phyloP scores from a whole-genome alignment of 768 basidiomycete genomes.

The Leccinum subgranulosum region DNA sequence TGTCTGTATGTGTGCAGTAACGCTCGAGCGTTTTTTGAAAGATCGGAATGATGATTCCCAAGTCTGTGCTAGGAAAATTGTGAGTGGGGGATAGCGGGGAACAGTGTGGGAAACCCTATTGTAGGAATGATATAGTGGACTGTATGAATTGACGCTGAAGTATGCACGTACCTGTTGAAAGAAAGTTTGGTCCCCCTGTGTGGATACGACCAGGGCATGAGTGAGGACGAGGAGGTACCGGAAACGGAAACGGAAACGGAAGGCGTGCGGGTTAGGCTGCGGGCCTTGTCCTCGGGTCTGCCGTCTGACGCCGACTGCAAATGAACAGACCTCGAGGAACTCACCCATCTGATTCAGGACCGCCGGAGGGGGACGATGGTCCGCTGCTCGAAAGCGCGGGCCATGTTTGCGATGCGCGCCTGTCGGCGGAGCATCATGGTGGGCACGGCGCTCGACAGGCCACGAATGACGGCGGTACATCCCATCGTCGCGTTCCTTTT shows the following conservation, averaged over 20 bases:
- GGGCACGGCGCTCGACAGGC: slow-evolving; percentile 72
- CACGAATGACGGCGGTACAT: slow-evolving; percentile 76
- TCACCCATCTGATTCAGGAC: slow-evolving; percentile 82
- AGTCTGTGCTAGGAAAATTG: slow-evolving; percentile 34
- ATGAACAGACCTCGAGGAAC: slow-evolving; percentile 80
- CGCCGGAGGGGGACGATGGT: slow-evolving; percentile 78
- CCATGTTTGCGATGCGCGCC: slow-evolving; percentile 96
- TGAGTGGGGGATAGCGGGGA: not conserved
- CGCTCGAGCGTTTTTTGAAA: slow-evolving; percentile 13
- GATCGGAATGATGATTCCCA: slow-evolving; percentile 58
- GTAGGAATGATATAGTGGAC: not conserved
- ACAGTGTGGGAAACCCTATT: not conserved
- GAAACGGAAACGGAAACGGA: not conserved
- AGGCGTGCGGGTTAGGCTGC: slow-evolving; percentile 39
- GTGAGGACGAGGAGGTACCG: too few species aligned
- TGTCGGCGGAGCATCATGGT: slow-evolving; percentile 97
- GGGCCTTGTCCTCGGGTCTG: slow-evolving; percentile 38
- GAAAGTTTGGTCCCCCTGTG: too few species aligned
- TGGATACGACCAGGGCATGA: too few species aligned
- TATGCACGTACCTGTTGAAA: not conserved
- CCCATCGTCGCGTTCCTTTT: not conserved
- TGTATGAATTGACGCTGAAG: not conserved
- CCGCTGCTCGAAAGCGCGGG: slow-evolving; percentile 86
- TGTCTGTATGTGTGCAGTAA: not conserved
- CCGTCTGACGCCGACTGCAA: too few species aligned